phyloP scores from a whole-genome alignment of 169 alveolate species.

The Blepharisma undulans region DNA sequence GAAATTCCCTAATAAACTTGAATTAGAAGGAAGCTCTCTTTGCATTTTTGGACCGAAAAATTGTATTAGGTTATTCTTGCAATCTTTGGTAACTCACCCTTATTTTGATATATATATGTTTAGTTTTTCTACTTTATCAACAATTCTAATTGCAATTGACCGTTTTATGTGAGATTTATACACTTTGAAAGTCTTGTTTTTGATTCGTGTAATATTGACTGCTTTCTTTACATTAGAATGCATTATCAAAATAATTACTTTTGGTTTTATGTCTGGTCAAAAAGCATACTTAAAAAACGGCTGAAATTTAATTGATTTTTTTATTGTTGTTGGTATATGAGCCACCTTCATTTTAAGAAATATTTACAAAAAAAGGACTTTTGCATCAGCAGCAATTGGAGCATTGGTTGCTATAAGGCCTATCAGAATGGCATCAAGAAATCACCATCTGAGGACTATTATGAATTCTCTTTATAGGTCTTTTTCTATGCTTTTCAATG shows the following conservation, averaged over 20 bases:
- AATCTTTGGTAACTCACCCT: constrained; percentile 36
- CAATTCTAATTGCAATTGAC: constrained; percentile 13
- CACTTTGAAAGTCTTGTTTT: neutral
- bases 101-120: neutral
- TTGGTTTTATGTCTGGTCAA: neutral
- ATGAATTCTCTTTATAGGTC: constrained; percentile 73
- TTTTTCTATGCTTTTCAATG: constrained; percentile 75
- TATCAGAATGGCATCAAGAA: constrained; percentile 72
- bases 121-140: neutral
- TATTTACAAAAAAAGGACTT: neutral
- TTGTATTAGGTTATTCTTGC: constrained; percentile 31
- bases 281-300: constrained; percentile 14
- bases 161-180: neutral
- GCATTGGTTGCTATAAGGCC: constrained; percentile 77
- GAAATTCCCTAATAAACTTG: neutral
- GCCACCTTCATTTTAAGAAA: neutral
- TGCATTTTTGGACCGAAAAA: constrained; percentile 39
- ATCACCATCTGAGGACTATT: constrained; percentile 66
- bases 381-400: constrained; percentile 60
- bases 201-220: neutral
- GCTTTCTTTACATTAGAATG: constrained; percentile 6
- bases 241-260: neutral
- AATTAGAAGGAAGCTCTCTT: constrained; percentile 48
- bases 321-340: neutral
- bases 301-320: constrained; percentile 10